A percentile compares a stretch with the other conserved stretches of the same genome.
These are phyloP conservation scores for Colletotrichum siamense DNA, from an alignment of 2,329 filamentous ascomycete genomes.

Conservation along the genomic window DNA sequence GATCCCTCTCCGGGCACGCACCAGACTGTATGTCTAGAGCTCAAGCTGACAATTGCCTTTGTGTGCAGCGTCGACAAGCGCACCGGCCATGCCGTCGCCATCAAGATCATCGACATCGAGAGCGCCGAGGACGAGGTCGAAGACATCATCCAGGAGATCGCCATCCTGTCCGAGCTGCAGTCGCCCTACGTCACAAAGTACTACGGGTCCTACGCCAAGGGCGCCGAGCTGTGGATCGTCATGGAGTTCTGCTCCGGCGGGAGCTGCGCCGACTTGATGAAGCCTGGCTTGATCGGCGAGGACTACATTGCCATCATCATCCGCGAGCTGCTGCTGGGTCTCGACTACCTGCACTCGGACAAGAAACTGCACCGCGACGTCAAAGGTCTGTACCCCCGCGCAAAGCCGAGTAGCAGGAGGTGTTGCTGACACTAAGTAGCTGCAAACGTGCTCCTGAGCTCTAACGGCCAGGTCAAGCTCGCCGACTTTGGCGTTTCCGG, in stretches of 20 bases:
- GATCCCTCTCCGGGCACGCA: neutral
- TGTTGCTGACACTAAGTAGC: slow-evolving; percentile 53
- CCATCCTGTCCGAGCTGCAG: slow-evolving; percentile 93
- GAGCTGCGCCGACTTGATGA: slow-evolving; percentile 95
- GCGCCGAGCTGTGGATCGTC: slow-evolving; percentile 97
- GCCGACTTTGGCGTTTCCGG: slow-evolving; percentile 98
- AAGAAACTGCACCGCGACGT: slow-evolving; percentile 97
- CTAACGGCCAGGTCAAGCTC: slow-evolving; percentile 94
- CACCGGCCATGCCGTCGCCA: slow-evolving; percentile 91
- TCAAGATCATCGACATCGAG: slow-evolving; percentile 98
- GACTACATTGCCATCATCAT: slow-evolving; percentile 98
- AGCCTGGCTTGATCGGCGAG: slow-evolving; percentile 88
- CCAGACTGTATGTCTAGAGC: neutral
- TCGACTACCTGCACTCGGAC: slow-evolving; percentile 93
- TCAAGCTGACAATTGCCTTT: slow-evolving; percentile 2
- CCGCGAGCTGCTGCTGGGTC: slow-evolving; percentile 83
- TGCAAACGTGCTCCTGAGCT: slow-evolving; percentile 88
- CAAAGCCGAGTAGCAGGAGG: rapidly evolving
- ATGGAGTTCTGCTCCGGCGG: slow-evolving; percentile 99
- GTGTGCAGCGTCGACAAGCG: slow-evolving; percentile 83
- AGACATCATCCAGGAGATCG: slow-evolving; percentile 98
- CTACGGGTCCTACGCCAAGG: slow-evolving; percentile 95
- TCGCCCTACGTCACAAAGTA: slow-evolving; percentile 98
- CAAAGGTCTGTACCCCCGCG: slow-evolving; percentile 67
- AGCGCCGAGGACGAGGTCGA: slow-evolving; percentile 99